Evolutionary conservation across 352 stramenopile genomes (phyloP).

Genomic region (Phytophthora fragariaefolia): DNA sequence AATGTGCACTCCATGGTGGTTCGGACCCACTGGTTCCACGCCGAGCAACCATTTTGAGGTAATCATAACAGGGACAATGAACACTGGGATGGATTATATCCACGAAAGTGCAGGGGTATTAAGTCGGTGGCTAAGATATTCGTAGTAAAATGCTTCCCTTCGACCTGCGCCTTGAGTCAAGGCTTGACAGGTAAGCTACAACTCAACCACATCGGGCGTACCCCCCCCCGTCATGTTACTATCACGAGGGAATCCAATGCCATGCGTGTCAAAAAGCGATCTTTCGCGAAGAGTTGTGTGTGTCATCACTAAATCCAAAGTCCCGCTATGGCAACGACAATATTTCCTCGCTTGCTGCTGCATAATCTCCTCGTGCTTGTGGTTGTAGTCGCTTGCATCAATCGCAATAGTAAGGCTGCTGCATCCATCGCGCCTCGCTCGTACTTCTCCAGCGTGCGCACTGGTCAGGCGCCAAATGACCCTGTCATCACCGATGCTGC

Average conservation of each 20-base stretch:
- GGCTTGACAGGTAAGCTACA: too few relatives aligned
- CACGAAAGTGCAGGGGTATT: too few relatives aligned
- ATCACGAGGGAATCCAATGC: not conserved
- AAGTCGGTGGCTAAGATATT: too few relatives aligned
- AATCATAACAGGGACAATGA: too few relatives aligned
- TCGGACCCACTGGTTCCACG: too few relatives aligned
- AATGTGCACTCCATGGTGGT: too few relatives aligned
- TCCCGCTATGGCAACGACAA: not conserved
- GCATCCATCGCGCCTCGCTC: slow-evolving; percentile 29
- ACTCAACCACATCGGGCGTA: not conserved
- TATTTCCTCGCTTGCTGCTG: slow-evolving; percentile 5
- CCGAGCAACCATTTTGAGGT: too few relatives aligned
- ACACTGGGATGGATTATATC: too few relatives aligned
- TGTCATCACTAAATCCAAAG: not conserved
- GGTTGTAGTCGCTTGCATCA: not conserved
- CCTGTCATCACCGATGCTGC: slow-evolving; percentile 53
- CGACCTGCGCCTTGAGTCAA: too few relatives aligned
- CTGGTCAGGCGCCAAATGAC: slow-evolving; percentile 37
- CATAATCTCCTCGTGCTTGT: not conserved
- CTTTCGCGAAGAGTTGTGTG: slow-evolving; percentile 4
- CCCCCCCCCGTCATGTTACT: too few relatives aligned
- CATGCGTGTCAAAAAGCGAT: slow-evolving; percentile 15
- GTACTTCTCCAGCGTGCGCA: slow-evolving; percentile 40
- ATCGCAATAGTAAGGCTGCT: not conserved
- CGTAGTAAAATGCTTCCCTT: too few relatives aligned